Conservation (phyloP, 768 basidiomycete species). For the Pleurotus djamor region DNA sequence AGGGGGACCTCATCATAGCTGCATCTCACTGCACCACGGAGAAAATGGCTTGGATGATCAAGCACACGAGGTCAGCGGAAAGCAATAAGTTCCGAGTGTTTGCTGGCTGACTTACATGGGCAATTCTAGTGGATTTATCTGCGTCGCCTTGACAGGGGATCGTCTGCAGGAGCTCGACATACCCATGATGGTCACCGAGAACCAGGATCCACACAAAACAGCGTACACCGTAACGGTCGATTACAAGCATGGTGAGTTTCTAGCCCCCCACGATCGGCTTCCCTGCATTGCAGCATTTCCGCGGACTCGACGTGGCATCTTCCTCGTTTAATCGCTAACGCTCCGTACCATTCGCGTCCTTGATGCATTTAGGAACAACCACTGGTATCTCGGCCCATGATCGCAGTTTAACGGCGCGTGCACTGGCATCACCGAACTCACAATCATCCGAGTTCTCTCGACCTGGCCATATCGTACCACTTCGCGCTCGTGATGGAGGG, state of each 20-base stretch:
- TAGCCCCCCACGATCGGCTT: slow-evolving; percentile 8
- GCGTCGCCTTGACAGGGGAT: slow-evolving; percentile 75
- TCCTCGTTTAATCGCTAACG: not conserved
- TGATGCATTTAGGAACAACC: slow-evolving; percentile 62
- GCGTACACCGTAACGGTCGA: slow-evolving; percentile 97
- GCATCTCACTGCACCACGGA: slow-evolving; percentile 84
- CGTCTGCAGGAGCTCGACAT: slow-evolving; percentile 78
- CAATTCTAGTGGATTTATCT: slow-evolving; percentile 82
- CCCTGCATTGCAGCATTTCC: not conserved
- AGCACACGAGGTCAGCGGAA: slow-evolving; percentile 78
- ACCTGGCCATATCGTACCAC: slow-evolving; percentile 94
- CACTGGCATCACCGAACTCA: slow-evolving; percentile 64
- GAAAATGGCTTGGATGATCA: slow-evolving; percentile 99
- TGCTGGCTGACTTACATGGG: not conserved
- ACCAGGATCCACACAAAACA: slow-evolving; percentile 88
- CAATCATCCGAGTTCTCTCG: slow-evolving; percentile 75
- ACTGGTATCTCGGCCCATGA: slow-evolving; percentile 98
- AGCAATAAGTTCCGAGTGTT: not conserved
- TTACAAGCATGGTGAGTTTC: slow-evolving; percentile 73
- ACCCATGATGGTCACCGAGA: slow-evolving; percentile 92
- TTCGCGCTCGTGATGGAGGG: slow-evolving; percentile 85
- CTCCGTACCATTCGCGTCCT: slow-evolving; percentile 4
- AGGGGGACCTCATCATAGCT: slow-evolving; percentile 93
- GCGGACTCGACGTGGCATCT: not conserved
- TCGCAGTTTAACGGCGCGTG: slow-evolving; percentile 82